Percentiles rank a stretch among this genome's conserved stretches.
phyloP scores from a whole-genome alignment of 164 flowering plant genomes.

The Buxus sempervirens region DNA sequence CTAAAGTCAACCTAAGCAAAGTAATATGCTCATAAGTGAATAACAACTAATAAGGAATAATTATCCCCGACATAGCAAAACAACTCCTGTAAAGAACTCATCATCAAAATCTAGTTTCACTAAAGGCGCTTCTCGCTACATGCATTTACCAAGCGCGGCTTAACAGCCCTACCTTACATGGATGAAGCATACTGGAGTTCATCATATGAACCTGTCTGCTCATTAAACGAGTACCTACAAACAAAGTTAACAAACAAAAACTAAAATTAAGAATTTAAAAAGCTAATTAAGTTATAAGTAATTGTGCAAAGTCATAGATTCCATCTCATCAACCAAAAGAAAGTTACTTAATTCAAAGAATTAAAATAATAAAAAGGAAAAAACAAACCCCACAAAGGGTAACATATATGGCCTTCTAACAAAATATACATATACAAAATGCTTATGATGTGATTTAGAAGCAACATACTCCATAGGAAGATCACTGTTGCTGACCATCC shows the following conservation, averaged over 20 bases:
- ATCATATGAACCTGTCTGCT: constrained; percentile 49
- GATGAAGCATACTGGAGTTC: constrained; percentile 39
- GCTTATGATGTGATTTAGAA: neutral
- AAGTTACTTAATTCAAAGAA: no score
- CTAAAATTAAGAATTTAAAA: neutral
- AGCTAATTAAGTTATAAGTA: neutral
- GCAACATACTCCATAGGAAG: neutral
- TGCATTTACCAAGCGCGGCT: no score
- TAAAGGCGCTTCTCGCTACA: no score
- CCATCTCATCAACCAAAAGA: neutral
- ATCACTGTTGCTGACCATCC: neutral
- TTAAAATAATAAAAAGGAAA: neutral
- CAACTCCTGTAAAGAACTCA: no score
- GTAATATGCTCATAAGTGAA: no score
- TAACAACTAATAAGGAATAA: no score
- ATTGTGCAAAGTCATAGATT: neutral
- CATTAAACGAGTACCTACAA: constrained; percentile 62
- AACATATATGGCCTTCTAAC: neutral
- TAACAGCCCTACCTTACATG: neutral
- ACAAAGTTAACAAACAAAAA: constrained; percentile 3
- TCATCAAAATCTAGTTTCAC: neutral
- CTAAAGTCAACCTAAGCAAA: no score
- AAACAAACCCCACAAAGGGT: neutral
- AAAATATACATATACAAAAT: no score
- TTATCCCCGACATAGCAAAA: neutral